Base-by-base conservation (phyloP, 768 basidiomycete species). In the Kwoniella botswanensis region DNA sequence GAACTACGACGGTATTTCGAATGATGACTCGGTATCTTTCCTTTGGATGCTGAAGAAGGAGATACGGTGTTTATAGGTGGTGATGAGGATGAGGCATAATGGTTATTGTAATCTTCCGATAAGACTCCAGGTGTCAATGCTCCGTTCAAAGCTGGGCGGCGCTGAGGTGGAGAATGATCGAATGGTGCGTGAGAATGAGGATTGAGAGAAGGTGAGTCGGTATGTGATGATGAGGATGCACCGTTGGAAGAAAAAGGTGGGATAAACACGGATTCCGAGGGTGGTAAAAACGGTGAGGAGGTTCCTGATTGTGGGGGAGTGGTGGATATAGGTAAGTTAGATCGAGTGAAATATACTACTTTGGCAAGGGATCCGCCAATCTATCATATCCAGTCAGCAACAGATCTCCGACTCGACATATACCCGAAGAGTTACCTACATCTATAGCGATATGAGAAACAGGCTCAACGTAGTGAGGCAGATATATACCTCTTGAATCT, bases 401-500 rank as follows among this genome's bases (percentile, higher is more conserved):
- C 3, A 26, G 24, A 26, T 26, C 24, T 26, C 24, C 24, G 24
- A 26, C 3, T 26, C 24, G 24, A 26, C 24, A 26, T 26, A 26
- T 26, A 26, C 26, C 3, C 26, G 4, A 26, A 26, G 26, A 26
- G 26, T 26, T 4, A 26, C 94, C 86, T 82, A 96, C 95, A 82
- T 99, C 96, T 67, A 99, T 90, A 3, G 97, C 97, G 66, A 98
- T 94, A 82, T 98, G 94, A 21, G 94, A 97, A 17, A 99, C 91
- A 24, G 93, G 93, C 84, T 99, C 97, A 71, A 96, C 96, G 85
- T 98, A 90, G 81, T 97, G 95, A 65, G 97, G 97, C 42, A 99
- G 88, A 85, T 98, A 98, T 78, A 99, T 98, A 11, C 94, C 96
- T 81, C 95, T 87, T 79, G 93, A 94, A 84, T 98, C 95, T 74